Evolutionary conservation across 768 basidiomycete genomes (phyloP).

Genomic region (Mycena haematopus): DNA sequence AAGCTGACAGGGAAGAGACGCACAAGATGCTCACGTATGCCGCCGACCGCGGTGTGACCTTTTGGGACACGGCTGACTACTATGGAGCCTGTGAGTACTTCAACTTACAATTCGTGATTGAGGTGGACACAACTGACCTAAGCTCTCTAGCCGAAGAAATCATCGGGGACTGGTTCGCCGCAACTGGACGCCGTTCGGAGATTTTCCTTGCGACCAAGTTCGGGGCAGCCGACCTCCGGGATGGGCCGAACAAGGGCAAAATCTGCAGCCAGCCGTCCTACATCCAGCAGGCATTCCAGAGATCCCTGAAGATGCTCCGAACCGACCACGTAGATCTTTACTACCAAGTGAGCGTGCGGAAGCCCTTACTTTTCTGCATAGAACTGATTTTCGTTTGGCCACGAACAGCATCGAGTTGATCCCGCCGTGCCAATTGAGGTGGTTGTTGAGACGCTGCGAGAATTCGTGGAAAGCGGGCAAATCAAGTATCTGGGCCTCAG

Average conservation of each 20-base stretch:
- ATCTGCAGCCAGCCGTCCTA: constrained; percentile 44
- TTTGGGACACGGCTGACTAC: constrained; percentile 52
- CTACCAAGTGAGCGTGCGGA: constrained; percentile 34
- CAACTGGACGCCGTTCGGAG: constrained; percentile 32
- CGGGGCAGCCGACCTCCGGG: constrained; percentile 33
- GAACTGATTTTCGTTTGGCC: neutral
- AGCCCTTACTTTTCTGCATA: neutral
- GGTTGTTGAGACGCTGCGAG: constrained; percentile 22
- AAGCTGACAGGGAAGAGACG: constrained; percentile 14
- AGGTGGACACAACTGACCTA: neutral
- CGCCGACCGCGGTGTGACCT: constrained; percentile 43
- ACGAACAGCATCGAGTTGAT: constrained; percentile 29
- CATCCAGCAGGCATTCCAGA: constrained; percentile 36
- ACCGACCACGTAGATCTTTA: constrained; percentile 40
- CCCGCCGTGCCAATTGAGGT: constrained; percentile 36
- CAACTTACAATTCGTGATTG: neutral
- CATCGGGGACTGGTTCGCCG: constrained; percentile 49
- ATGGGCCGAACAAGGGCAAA: constrained; percentile 24
- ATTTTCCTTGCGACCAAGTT: constrained; percentile 61
- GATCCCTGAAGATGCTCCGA: constrained; percentile 39
- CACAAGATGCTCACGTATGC: constrained; percentile 26
- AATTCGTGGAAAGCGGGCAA: constrained; percentile 35
- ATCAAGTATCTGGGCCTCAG: constrained; percentile 41
- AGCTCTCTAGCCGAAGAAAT: constrained; percentile 37
- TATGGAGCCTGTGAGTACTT: constrained; percentile 35